phyloP scores from a whole-genome alignment of 2,329 filamentous ascomycete species.

The Eutypa lata region DNA sequence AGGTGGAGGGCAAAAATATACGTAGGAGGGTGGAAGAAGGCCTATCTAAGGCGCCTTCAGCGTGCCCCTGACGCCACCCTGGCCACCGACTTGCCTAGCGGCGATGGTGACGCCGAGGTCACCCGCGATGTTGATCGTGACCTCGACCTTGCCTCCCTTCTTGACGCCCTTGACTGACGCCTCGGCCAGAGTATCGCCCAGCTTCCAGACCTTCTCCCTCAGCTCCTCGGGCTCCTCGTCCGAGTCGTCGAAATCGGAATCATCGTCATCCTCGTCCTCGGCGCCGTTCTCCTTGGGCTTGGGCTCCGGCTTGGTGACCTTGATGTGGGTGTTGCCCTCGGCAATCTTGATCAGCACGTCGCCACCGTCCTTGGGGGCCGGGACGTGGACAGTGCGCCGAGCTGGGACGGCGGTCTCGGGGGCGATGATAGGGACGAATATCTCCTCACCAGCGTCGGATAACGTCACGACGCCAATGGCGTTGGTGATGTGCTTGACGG shows the following conservation, averaged over 20 bases:
- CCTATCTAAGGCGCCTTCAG: conserved; percentile 31
- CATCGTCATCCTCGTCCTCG: conserved; percentile 55
- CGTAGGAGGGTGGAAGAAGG: background rate
- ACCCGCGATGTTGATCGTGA: conserved; percentile 81
- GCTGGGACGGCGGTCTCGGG: conserved; percentile 88
- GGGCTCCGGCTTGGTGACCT: conserved; percentile 82
- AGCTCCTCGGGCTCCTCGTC: conserved; percentile 82
- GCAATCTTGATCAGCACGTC: conserved; percentile 85
- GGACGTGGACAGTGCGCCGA: conserved; percentile 76
- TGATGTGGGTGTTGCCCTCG: conserved; percentile 88
- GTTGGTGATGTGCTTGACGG: conserved; percentile 83
- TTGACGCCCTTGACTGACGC: conserved; percentile 79
- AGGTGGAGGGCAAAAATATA: background rate
- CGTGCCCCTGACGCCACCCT: conserved; percentile 74
- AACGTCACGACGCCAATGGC: conserved; percentile 78
- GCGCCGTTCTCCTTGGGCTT: conserved; percentile 65
- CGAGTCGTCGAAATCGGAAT: conserved; percentile 62
- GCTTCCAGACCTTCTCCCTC: conserved; percentile 89
- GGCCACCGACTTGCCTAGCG: conserved; percentile 80
- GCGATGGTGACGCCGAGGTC: conserved; percentile 80
- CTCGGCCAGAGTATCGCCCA: conserved; percentile 79
- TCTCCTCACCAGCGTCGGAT: conserved; percentile 55
- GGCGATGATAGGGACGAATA: conserved; percentile 78
- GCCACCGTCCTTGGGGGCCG: conserved; percentile 74
- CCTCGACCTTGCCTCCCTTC: conserved; percentile 87